A percentile compares a stretch with the other conserved stretches of the same genome.
Conservation (phyloP, 768 basidiomycete genomes). For the Inosperma sp. region DNA sequence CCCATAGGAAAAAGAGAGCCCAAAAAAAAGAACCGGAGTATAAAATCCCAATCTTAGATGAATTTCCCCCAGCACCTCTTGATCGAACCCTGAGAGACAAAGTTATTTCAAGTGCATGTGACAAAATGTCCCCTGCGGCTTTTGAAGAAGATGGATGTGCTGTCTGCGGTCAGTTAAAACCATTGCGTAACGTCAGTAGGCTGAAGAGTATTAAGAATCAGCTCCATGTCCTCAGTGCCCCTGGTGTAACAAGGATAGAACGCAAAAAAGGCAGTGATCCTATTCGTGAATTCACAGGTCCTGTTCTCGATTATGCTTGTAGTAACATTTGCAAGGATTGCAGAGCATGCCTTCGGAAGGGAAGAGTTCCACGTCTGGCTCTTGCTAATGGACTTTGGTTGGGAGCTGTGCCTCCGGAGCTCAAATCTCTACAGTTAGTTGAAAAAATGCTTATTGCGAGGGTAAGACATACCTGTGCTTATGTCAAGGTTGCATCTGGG, state of each 20-base stretch:
- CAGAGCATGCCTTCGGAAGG: neutral
- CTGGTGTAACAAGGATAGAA: slow-evolving; percentile 10
- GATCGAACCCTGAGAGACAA: neutral
- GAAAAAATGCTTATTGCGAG: slow-evolving; percentile 25
- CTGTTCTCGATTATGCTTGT: slow-evolving; percentile 14
- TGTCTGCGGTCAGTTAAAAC: slow-evolving; percentile 26
- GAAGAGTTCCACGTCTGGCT: slow-evolving; percentile 10
- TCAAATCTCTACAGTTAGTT: slow-evolving; percentile 21
- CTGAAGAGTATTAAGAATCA: slow-evolving; percentile 11
- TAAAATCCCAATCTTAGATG: too few relatives aligned
- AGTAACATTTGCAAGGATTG: slow-evolving; percentile 10
- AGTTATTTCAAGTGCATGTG: neutral
- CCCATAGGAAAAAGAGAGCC: too few relatives aligned
- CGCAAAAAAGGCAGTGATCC: neutral
- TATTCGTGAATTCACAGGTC: slow-evolving; percentile 9
- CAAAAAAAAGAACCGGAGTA: too few relatives aligned
- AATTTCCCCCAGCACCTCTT: neutral
- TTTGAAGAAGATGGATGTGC: slow-evolving; percentile 30
- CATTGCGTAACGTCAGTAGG: slow-evolving; percentile 12
- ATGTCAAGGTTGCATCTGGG: slow-evolving; percentile 25
- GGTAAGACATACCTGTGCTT: slow-evolving; percentile 24
- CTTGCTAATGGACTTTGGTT: slow-evolving; percentile 33
- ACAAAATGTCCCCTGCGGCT: neutral
- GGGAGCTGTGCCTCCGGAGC: slow-evolving; percentile 25
- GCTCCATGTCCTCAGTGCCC: slow-evolving; percentile 1